Conservation (phyloP, 2,329 filamentous ascomycete genomes). For the Rhytidhysteron rufulum region DNA sequence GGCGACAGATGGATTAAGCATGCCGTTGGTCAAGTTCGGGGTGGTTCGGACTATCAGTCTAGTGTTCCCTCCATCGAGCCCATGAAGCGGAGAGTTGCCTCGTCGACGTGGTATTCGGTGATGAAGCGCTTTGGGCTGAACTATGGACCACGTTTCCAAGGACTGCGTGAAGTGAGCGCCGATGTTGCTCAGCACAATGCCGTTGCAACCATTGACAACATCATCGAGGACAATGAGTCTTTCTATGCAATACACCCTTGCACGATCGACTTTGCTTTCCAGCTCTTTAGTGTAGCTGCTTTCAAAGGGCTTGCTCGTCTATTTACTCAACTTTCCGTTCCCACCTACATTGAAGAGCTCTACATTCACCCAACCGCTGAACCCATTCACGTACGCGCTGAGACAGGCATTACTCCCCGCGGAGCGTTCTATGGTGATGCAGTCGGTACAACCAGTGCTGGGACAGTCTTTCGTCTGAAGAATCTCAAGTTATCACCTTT, state of each 20-base stretch:
- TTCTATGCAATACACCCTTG: slow-evolving; percentile 3
- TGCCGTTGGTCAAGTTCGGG: slow-evolving; percentile 7
- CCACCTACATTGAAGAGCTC: slow-evolving; percentile 4
- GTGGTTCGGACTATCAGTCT: background rate
- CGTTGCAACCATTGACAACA: background rate
- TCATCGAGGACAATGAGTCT: background rate
- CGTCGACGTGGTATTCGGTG: background rate
- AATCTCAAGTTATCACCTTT: background rate
- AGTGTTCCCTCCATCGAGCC: background rate
- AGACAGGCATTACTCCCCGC: background rate
- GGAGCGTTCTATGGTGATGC: background rate
- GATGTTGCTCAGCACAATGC: background rate
- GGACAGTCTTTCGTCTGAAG: background rate
- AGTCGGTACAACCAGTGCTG: background rate
- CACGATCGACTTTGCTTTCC: slow-evolving; percentile 3
- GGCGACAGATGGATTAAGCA: slow-evolving; percentile 11
- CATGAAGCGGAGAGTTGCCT: background rate
- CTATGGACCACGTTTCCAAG: background rate
- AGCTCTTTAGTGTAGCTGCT: slow-evolving; percentile 4
- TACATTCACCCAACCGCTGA: background rate
- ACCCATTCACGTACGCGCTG: background rate
- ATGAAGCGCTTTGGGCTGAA: background rate
- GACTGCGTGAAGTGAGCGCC: background rate
- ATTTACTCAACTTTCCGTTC: slow-evolving; percentile 2
- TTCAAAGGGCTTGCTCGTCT: background rate